Base-by-base conservation (phyloP, 2,329 filamentous ascomycete genomes). In the Aspergillus carbonarius region DNA sequence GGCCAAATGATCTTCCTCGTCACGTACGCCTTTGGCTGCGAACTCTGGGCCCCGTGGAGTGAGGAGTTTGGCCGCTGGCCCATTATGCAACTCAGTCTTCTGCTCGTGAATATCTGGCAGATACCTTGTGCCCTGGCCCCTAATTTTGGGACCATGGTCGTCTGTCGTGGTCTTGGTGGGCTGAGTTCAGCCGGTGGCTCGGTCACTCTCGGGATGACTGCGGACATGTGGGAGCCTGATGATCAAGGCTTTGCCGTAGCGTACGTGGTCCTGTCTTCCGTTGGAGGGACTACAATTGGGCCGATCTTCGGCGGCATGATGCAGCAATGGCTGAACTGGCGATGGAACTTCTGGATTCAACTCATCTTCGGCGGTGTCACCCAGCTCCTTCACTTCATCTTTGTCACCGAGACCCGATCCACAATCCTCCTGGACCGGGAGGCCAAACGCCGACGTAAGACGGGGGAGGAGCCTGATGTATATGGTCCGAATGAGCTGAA, bases 11-110 rank as follows among this genome's bases (percentile, higher is more conserved):
- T 92, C 61, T 95, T 93, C 75, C 76, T 96, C 32, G 82, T 95
- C 50, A 75, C 87, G 1, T 95, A 96, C 71, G 91, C 90, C 39
- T 93, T 95, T 71, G 91, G 91, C 17, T 95, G 91, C 72, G 91
- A 95, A 73, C 81, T 93, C 0, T 95, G 91, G 91, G 91, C 91
- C 0, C 91, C 91, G 0, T 95, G 90, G 89, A 89, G 85, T 20
- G 91, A 96, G 71, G 91, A 95, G 68, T 82, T 93, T 53, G 91
- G 91, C n/a, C 85, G 91, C 50, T 89, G 86, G 81, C 88, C 88
- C 2, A 83, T 93, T 59, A 82, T 93, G 58, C 90, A 93, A 80
- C 77, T 84, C 40, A 90, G 86, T 25, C 76, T 95, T 59, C 82
- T 88, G 62, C 77, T 95, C 12, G 89, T 92, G 72, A 95, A 95